Conservation (phyloP, 2,329 filamentous ascomycete genomes). For the Alternaria burnsii region DNA sequence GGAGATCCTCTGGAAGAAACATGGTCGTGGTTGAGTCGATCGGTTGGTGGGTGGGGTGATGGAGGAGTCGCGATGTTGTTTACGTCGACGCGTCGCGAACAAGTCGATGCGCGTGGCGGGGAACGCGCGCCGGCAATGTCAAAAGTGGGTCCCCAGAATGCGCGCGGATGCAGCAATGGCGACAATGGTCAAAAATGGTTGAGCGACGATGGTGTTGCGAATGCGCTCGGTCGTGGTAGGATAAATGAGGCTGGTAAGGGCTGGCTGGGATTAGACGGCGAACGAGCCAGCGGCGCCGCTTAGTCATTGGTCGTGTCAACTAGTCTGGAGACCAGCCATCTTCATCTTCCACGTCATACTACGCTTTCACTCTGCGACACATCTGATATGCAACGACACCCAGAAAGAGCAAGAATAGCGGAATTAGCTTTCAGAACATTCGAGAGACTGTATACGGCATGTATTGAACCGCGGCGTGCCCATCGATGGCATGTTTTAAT, state of each 20-base stretch:
- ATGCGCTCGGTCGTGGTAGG: constrained; percentile 29
- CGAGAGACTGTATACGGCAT: not conserved
- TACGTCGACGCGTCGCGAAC: constrained; percentile 44
- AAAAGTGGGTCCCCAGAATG: constrained; percentile 22
- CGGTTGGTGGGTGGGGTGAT: constrained; percentile 21
- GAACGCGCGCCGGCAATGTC: constrained; percentile 32
- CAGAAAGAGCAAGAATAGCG: not conserved
- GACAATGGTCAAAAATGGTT: constrained; percentile 24
- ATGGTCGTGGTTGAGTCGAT: constrained; percentile 60
- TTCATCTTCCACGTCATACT: not conserved
- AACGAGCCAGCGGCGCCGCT: constrained; percentile 11
- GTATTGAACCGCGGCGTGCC: not conserved
- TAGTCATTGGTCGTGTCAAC: constrained; percentile 9
- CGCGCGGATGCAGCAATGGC: constrained; percentile 35
- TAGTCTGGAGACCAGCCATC: not conserved
- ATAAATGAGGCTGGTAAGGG: constrained; percentile 23
- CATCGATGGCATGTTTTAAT: no score
- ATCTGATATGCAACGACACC: not conserved
- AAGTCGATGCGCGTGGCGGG: constrained; percentile 33
- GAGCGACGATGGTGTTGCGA: constrained; percentile 33
- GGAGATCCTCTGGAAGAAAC: constrained; percentile 97
- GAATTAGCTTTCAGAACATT: not conserved
- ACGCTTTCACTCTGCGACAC: not conserved
- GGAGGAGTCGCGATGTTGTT: constrained; percentile 39
- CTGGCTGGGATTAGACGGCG: constrained; percentile 20